Percentiles rank a stretch among this genome's conserved stretches.
Conservation (phyloP, 306 rosid species). For the Vigna trinervia region DNA sequence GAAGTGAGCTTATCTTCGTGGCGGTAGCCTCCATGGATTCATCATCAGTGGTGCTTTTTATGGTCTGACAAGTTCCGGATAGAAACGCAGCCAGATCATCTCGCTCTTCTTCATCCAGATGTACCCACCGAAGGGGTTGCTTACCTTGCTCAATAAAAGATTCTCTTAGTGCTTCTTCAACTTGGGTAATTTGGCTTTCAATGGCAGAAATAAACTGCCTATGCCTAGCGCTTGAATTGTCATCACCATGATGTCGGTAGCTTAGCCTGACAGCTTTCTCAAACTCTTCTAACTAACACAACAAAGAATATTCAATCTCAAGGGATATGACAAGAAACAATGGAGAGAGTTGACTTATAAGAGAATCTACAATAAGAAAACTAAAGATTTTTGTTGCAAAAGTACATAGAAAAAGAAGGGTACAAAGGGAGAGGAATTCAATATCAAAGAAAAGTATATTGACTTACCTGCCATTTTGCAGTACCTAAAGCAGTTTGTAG, state of each 20-base stretch:
- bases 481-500: slow-evolving; percentile 95
- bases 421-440: not conserved
- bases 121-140: slow-evolving; percentile 86
- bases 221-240: slow-evolving; percentile 68
- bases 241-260: slow-evolving; percentile 68
- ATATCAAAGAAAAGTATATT: slow-evolving; percentile 1
- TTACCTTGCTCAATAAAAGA: slow-evolving; percentile 70
- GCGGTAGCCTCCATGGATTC: slow-evolving; percentile 51
- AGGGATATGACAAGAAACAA: slow-evolving; percentile 21
- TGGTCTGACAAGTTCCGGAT: slow-evolving; percentile 63
- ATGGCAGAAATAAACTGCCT: slow-evolving; percentile 85
- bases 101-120: slow-evolving; percentile 80
- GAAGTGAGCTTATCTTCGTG: slow-evolving; percentile 43
- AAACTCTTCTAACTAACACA: slow-evolving; percentile 86
- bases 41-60: slow-evolving; percentile 46
- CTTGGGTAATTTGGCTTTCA: slow-evolving; percentile 78
- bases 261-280: slow-evolving; percentile 87
- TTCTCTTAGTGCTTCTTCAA: slow-evolving; percentile 71
- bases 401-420: not conserved
- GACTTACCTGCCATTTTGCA: slow-evolving; percentile 95
- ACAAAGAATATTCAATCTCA: slow-evolving; percentile 19
- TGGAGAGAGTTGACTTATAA: slow-evolving; percentile 18
- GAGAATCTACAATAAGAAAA: slow-evolving; percentile 36
- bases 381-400: not conserved
- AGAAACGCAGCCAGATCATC: slow-evolving; percentile 95